Evolutionary conservation across 345 rosid species (phyloP), one percentile per base, ranked within the genome.

Genomic region (Populus euphratica): DNA sequence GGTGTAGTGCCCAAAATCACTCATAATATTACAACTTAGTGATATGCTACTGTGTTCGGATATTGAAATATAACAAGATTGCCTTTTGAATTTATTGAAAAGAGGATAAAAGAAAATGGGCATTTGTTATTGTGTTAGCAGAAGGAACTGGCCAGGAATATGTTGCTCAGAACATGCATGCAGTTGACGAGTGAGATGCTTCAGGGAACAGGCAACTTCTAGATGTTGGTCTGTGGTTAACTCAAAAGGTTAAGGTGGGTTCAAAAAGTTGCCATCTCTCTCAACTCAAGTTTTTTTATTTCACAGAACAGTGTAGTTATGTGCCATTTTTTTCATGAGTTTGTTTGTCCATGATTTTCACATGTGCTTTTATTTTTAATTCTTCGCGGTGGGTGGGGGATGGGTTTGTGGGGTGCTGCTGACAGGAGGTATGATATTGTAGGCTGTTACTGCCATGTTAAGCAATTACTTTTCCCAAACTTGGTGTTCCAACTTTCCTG

Each of bases 121-220:
- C 99, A 95, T 81, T 62, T 91, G 91, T 95, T 76, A 88, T 93
- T 81, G 99, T 94, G 77, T 77, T 90, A 72, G 98, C 98, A 8
- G 98, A 94, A 90, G 98, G 98, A 76, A 97, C 98, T 25, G 98
- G 98, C 25, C 98, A 94, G 82, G 97, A 91, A 54, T 87, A 83
- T 82, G 86, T 93, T 81, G 86, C 97, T 63, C 85, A 86, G 83
- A 88, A 86, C 85, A 87, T 87, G 86, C 78, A 31, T 49, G 79
- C 81, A 61, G 79, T 74, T 69, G 83, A 81, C 70, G 87, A 87
- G 88, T 89, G 83, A 91, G 98, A 94, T 77, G 98, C 86, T 69
- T 94, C 97, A 12, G 98, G 98, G 76, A 94, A 94, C 86, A 90
- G 83, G 80, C 87, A 93, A 66, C 93, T 94, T 82, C 95, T 87